Conservation (phyloP, 2,329 filamentous ascomycete genomes). For the Cladosporium sp. region DNA sequence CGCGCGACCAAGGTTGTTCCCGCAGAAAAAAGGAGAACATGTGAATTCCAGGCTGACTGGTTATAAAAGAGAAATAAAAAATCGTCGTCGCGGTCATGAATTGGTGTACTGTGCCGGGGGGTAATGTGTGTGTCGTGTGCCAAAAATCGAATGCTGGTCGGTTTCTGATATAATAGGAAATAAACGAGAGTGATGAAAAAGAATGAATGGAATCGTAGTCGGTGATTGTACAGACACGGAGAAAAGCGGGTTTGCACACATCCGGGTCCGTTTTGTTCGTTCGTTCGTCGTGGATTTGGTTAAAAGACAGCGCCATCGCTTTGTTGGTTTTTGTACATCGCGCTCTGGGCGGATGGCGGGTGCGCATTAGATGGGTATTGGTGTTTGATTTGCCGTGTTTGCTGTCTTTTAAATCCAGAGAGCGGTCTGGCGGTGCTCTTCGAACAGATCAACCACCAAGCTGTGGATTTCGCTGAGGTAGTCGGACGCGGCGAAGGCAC, state of each 20-base stretch:
- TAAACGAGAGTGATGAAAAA: neutral
- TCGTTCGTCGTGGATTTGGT: neutral
- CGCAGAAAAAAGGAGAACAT: neutral
- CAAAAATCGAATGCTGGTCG: conserved; percentile 10
- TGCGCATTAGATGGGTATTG: neutral
- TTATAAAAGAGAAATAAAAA: too few relatives aligned
- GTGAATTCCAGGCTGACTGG: too few relatives aligned
- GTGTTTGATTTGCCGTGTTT: too few relatives aligned
- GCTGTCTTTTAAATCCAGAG: conserved; percentile 7
- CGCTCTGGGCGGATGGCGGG: neutral
- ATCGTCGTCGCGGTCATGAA: conserved; percentile 11
- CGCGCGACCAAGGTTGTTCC: conserved; percentile 10
- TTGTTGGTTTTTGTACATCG: neutral
- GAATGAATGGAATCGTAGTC: conserved; percentile 11
- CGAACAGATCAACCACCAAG: conserved; percentile 50
- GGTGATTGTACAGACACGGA: conserved; percentile 10
- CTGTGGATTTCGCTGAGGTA: conserved; percentile 78
- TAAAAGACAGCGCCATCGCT: neutral
- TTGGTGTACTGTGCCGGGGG: conserved; percentile 6
- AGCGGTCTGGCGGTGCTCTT: conserved; percentile 17
- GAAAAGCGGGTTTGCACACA: neutral
- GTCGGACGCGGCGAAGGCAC: conserved; percentile 72
- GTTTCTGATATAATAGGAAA: neutral
- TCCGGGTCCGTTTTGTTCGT: too few relatives aligned
- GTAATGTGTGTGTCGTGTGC: conserved; percentile 1